Conservation (phyloP, 345 rosid species). For the Dipteronia sinensis region DNA sequence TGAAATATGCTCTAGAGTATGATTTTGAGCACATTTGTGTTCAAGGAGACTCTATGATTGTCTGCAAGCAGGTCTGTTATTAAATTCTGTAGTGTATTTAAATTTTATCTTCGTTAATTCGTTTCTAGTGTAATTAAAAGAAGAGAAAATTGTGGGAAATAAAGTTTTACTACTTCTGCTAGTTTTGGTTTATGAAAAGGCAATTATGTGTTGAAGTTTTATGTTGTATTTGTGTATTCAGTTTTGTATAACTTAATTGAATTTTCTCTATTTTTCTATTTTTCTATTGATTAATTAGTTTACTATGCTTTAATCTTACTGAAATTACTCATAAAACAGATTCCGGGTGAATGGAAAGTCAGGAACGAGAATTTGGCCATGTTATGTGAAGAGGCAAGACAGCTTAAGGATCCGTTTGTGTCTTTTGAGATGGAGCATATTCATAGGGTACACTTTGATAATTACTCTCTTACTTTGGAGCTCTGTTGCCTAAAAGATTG, state of each 20-base stretch:
- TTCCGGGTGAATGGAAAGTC: slow-evolving; percentile 70
- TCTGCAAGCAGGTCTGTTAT: slow-evolving; percentile 71
- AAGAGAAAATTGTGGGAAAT: no score
- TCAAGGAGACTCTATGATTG: slow-evolving; percentile 80
- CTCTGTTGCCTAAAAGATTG: no score
- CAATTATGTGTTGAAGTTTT: no score
- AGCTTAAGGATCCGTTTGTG: slow-evolving; percentile 57
- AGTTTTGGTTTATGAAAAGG: no score
- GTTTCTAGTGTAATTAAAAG: no score
- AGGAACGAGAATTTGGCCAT: slow-evolving; percentile 62
- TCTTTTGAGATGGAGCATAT: slow-evolving; percentile 66
- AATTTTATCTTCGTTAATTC: background rate
- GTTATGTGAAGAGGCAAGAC: slow-evolving; percentile 64
- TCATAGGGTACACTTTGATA: slow-evolving; percentile 53
- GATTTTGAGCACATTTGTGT: slow-evolving; percentile 54
- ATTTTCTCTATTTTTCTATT: background rate
- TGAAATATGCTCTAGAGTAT: slow-evolving; percentile 61
- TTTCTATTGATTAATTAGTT: background rate
- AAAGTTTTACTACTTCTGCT: no score
- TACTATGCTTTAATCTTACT: background rate
- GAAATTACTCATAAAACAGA: slow-evolving; percentile 37
- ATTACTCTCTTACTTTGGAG: background rate
- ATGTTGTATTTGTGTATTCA: no score
- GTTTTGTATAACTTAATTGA: background rate
- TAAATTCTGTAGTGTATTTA: background rate